A percentile compares a stretch with the other conserved stretches of the same genome.
These are phyloP conservation scores for Elongisporangium anandrum DNA, from an alignment of 352 stramenopile genomes.

Conservation along the genomic window DNA sequence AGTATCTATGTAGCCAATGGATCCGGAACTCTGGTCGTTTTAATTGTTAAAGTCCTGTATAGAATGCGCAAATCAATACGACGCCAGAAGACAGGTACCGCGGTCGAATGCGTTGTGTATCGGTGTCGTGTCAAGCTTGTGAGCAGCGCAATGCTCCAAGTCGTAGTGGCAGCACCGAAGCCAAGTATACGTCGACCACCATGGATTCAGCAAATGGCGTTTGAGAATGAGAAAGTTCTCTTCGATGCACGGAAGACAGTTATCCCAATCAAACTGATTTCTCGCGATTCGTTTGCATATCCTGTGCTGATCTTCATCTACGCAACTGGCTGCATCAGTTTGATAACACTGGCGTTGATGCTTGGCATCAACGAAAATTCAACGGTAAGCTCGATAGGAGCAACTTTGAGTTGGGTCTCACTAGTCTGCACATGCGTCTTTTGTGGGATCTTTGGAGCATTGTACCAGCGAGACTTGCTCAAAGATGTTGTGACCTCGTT, in stretches of 20 bases:
- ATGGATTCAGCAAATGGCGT: neutral
- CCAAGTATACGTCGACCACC: neutral
- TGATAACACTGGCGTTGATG: neutral
- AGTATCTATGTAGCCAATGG: neutral
- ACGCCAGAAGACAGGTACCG: neutral
- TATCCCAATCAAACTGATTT: neutral
- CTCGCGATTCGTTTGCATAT: neutral
- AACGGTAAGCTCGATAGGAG: neutral
- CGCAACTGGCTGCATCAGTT: neutral
- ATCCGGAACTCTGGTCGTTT: neutral
- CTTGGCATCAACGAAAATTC: neutral
- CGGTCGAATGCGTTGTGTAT: neutral
- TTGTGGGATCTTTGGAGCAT: neutral
- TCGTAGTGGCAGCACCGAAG: neutral
- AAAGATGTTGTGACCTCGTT: neutral
- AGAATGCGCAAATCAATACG: neutral
- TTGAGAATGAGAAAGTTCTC: neutral
- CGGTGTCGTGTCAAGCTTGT: neutral
- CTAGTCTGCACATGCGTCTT: neutral
- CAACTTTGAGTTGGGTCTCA: neutral
- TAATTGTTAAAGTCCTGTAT: neutral
- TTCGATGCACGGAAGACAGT: neutral
- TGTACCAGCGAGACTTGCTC: neutral
- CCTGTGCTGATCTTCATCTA: neutral
- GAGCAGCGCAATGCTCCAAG: neutral